These are phyloP conservation scores for Yamadazyma laniorum DNA, from an alignment of 805 yeast genomes.

Conservation along the genomic window DNA sequence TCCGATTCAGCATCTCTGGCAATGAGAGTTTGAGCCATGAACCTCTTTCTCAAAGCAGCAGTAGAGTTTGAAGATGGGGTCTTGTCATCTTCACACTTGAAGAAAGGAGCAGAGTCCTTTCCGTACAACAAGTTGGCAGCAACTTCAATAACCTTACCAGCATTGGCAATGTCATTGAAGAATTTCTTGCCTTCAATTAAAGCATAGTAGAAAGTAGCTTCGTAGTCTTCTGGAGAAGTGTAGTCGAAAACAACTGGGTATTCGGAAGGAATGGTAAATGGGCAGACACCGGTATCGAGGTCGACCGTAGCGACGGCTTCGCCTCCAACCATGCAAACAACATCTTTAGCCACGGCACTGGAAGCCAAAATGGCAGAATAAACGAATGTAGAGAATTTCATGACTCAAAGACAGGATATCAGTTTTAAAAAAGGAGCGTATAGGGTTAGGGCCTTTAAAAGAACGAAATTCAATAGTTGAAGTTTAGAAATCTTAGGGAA, in stretches of 20 bases:
- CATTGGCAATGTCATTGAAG: slow-evolving; percentile 33
- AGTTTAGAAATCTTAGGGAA: neutral
- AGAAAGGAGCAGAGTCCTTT: slow-evolving; percentile 23
- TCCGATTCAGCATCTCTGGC: slow-evolving; percentile 36
- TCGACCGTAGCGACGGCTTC: slow-evolving; percentile 33
- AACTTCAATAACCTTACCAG: slow-evolving; percentile 30
- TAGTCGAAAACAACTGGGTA: slow-evolving; percentile 27
- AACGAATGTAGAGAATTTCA: slow-evolving; percentile 14
- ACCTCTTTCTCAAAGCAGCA: slow-evolving; percentile 40
- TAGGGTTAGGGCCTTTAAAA: slow-evolving; percentile 7
- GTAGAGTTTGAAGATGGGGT: slow-evolving; percentile 38
- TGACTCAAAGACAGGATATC: slow-evolving; percentile 1
- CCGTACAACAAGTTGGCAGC: slow-evolving; percentile 33
- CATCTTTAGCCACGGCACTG: slow-evolving; percentile 29
- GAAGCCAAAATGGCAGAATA: slow-evolving; percentile 13
- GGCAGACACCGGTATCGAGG: slow-evolving; percentile 39
- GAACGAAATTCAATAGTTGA: slow-evolving; percentile 4
- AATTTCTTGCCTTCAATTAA: slow-evolving; percentile 20
- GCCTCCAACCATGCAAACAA: slow-evolving; percentile 37
- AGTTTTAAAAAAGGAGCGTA: slow-evolving; percentile 8
- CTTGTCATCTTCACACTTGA: slow-evolving; percentile 25
- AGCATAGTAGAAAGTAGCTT: slow-evolving; percentile 34
- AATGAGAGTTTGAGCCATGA: slow-evolving; percentile 20
- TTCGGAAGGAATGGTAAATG: slow-evolving; percentile 30
- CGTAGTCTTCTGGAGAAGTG: slow-evolving; percentile 28